Evolutionary conservation across 495 filamentous ascomycete species (phyloP).

Genomic region (Penicillium ochrochloron): DNA sequence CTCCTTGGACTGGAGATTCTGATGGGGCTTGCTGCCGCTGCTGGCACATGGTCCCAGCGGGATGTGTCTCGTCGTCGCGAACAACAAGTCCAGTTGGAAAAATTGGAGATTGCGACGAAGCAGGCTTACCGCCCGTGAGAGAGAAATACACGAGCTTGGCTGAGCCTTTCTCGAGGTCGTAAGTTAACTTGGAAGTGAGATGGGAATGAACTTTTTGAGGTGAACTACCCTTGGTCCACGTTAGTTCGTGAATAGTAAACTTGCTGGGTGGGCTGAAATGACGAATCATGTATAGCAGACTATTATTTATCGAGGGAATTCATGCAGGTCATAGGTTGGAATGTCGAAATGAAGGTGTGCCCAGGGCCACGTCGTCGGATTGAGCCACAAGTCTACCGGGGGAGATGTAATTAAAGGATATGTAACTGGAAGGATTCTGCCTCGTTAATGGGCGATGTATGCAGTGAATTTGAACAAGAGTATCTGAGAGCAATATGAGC

Average conservation of each 20-base stretch:
- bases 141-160: background rate
- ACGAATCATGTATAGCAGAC: background rate
- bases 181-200: background rate
- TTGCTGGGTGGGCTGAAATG: background rate
- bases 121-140: constrained; percentile 18
- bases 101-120: constrained; percentile 39
- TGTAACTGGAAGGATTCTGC: background rate
- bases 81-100: constrained; percentile 35
- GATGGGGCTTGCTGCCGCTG: constrained; percentile 44
- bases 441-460: background rate
- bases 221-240: background rate
- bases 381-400: background rate
- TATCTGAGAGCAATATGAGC: background rate
- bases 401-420: background rate
- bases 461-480: background rate
- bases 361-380: background rate
- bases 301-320: background rate
- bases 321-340: constrained; percentile 6
- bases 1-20: constrained; percentile 50
- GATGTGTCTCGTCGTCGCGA: constrained; percentile 42
- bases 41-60: constrained; percentile 46
- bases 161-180: background rate
- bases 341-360: background rate
- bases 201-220: background rate
- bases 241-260: background rate